Evolutionary conservation across 163 green algal genomes (phyloP), one percentile per base, ranked within the genome.

Genomic region (Volvox carteri): DNA sequence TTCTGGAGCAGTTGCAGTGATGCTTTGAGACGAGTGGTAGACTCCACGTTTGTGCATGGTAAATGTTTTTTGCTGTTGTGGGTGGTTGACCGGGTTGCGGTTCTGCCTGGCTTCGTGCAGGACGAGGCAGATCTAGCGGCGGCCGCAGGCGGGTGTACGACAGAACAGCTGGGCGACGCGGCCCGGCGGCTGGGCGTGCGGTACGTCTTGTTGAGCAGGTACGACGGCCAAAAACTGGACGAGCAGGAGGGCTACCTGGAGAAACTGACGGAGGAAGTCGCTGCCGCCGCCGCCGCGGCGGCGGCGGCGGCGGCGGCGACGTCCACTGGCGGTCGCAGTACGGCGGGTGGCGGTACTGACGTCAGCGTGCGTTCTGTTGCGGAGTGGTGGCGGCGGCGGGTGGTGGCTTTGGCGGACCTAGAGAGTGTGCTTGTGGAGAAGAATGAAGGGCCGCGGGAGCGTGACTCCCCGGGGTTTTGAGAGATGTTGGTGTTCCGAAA

Each of bases 371-470:
- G 41, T 30, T 54, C 70, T 23, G 19, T 39, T 42, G 35, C 50
- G 28, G 52, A 65, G 33, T 46, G 23, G 33, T 46, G 23, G 42
- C 30, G 73, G 18, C 42, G 46, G 21, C 16, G 83, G 30, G 83
- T 88, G 68, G 4, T 88, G n/a, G 50, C 65, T 37, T 3, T 88
- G 50, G n/a, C 18, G 0, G 83, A 88, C 9, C 23, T 75, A 48
- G 68, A 88, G 11, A 83, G 68, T 4, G 14, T 74, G 12, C 6
- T 88, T 0, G 52, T 88, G 48, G 83, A 88, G 8, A 88, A 88
- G 83, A 81, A 88, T 23, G 83, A 88, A 28, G 83, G 83, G 0
- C 48, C 37, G 3, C 4, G 30, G 68, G 83, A 88, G 48, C 54
- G 54, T 30, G n/a, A n/a, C n/a, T n/a, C n/a, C n/a, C n/a, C n/a